These are phyloP conservation scores for Podospora comata DNA, from an alignment of 495 filamentous ascomycete genomes.

Conservation along the genomic window DNA sequence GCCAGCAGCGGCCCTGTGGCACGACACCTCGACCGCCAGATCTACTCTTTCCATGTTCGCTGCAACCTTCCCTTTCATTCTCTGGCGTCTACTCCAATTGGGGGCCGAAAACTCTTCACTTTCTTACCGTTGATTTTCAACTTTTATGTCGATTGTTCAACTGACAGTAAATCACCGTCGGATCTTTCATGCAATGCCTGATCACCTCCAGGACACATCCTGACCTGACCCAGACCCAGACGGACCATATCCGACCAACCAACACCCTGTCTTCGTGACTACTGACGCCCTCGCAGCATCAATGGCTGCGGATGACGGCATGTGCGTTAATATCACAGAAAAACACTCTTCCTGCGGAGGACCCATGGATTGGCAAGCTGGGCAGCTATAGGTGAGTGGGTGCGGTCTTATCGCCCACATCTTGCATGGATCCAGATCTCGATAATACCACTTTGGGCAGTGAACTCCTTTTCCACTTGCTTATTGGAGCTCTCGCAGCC, in stretches of 20 bases:
- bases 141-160: neutral
- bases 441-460: constrained; percentile 20
- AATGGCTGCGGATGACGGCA: neutral
- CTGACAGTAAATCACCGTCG: neutral
- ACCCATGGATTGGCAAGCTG: too few relatives aligned
- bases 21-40: neutral
- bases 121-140: too few relatives aligned
- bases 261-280: neutral
- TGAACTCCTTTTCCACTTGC: constrained; percentile 16
- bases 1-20: neutral
- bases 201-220: neutral
- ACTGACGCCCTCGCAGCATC: neutral
- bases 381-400: too few relatives aligned
- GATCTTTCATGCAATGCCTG: neutral
- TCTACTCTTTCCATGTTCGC: neutral
- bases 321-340: neutral
- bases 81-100: neutral
- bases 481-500: constrained; percentile 21
- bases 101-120: neutral
- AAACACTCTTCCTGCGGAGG: too few relatives aligned
- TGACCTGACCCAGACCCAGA: neutral
- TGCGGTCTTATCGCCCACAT: neutral
- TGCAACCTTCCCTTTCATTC: too few relatives aligned
- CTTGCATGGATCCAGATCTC: constrained; percentile 13
- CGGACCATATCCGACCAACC: neutral